A percentile compares a stretch with the other conserved stretches of the same genome.
Evolutionary conservation across 2,329 filamentous ascomycete species (phyloP).

Genomic region (Ramichloridium luteum): DNA sequence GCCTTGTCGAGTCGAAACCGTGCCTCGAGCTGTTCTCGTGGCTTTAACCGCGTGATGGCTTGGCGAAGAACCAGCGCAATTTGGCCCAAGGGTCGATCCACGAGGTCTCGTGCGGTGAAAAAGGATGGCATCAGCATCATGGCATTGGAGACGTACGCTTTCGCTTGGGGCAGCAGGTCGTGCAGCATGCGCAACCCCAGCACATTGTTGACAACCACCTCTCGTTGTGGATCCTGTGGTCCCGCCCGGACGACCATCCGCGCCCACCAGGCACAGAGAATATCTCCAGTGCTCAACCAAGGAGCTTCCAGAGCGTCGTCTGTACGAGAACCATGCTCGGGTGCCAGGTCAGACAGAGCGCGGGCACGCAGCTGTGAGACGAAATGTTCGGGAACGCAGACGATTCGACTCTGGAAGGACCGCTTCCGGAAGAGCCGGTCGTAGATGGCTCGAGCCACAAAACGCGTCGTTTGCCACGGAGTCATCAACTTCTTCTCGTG

Average conservation of each 20-base stretch:
- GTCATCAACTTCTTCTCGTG: too few relatives aligned
- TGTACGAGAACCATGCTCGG: too few relatives aligned
- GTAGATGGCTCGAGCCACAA: slow-evolving; percentile 2
- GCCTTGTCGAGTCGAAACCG: slow-evolving; percentile 5
- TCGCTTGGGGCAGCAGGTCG: slow-evolving; percentile 2
- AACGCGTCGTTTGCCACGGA: slow-evolving; percentile 6
- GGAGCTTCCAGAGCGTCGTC: slow-evolving; percentile 6
- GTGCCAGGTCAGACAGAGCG: slow-evolving; percentile 9
- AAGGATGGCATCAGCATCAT: not conserved
- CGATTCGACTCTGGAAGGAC: too few relatives aligned
- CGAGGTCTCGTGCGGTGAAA: slow-evolving; percentile 3
- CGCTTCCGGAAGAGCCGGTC: too few relatives aligned
- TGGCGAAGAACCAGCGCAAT: slow-evolving; percentile 7
- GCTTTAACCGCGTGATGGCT: slow-evolving; percentile 4
- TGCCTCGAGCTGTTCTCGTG: slow-evolving; percentile 8
- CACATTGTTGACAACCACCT: slow-evolving; percentile 11
- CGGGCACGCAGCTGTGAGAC: slow-evolving; percentile 9
- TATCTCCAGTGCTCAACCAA: slow-evolving; percentile 18
- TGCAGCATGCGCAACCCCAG: slow-evolving; percentile 16
- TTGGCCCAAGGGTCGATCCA: slow-evolving; percentile 1
- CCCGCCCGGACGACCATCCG: slow-evolving; percentile 1
- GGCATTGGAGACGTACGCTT: slow-evolving; percentile 4
- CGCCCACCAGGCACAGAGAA: slow-evolving; percentile 16
- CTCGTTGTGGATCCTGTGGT: not conserved
- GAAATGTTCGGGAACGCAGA: slow-evolving; percentile 9